Base-by-base conservation (phyloP, 805 yeast genomes). In the Ogataea corticis region DNA sequence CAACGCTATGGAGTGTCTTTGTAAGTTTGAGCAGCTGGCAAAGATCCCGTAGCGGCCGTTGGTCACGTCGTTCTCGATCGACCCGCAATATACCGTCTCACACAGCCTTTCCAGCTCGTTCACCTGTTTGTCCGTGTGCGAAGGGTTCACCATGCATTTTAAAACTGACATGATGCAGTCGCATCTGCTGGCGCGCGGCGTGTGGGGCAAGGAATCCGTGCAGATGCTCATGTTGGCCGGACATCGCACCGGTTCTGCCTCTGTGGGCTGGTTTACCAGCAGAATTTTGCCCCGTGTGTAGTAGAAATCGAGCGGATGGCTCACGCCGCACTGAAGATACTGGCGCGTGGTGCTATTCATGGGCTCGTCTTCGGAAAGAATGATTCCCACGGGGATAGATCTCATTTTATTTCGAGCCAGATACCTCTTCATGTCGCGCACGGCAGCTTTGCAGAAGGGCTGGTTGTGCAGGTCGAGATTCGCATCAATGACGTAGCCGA, bases 401-500 rank as follows among this genome's bases (percentile, higher is more conserved):
- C 75, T 56, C 52, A 66, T 66, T 3, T 58, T 52, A 40, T 60
- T 61, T 14, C 42, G 28, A 3, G 41, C 67, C 56, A 91, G 80
- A 68, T 92, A 87, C 23, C 72, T 63, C 69, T 88, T 90, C 55
- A 78, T 73, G 66, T 91, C 97, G 65, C 97, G 81, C 45, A 90
- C 75, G 7, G 96, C 94, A 7, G 97, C 95, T 73, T 90, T 91
- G 43, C 89, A 91, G 65, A 80, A 88, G 3, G 97, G 75, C 42
- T 69, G 70, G 59, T 84, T 86, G 66, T 84, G 84, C 7, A 95
- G 71, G 41, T 86, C 78, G 36, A 86, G 94, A 71, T 88, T 95
- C 65, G 87, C 87, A 37, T 96, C 96, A 19, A 96, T 96, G 65
- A 88, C 87, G 74, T 85, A 88, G 0, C 97, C 97, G 55, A 91